Percentiles rank a stretch among this genome's conserved stretches.
These are phyloP conservation scores for Blastobotrys capitulatus DNA, from an alignment of 1,139 yeast species.

Conservation along the genomic window DNA sequence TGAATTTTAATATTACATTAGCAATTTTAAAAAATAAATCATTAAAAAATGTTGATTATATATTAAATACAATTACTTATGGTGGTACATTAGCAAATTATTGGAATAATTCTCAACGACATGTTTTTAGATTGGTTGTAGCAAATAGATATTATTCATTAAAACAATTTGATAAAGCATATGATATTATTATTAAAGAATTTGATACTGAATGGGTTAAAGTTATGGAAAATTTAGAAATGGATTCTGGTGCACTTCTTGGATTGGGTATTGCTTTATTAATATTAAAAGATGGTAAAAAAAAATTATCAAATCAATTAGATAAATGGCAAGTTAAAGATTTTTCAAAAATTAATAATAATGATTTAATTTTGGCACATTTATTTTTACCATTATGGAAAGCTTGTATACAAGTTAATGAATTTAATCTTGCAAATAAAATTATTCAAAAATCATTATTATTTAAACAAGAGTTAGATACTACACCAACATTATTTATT, in stretches of 20 bases:
- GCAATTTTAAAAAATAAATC: constrained; percentile 20
- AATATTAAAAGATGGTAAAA: constrained; percentile 17
- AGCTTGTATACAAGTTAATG: constrained; percentile 12
- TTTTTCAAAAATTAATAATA: constrained; percentile 5
- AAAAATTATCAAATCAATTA: constrained; percentile 9
- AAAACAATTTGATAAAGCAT: constrained; percentile 17
- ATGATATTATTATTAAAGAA: constrained; percentile 19
- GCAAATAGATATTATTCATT: constrained; percentile 26
- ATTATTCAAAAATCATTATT: constrained; percentile 4
- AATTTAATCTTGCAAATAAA: constrained; percentile 9
- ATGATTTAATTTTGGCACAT: constrained; percentile 2
- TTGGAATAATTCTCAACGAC: constrained; percentile 23
- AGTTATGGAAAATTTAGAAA: constrained; percentile 14
- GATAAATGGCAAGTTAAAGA: constrained; percentile 11
- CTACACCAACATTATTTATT: constrained; percentile 6
- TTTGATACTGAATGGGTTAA: constrained; percentile 23
- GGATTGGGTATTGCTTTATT: constrained; percentile 20
- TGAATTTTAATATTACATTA: constrained; percentile 19
- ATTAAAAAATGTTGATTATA: constrained; percentile 19
- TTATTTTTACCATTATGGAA: constrained; percentile 19
- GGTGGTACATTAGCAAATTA: constrained; percentile 18
- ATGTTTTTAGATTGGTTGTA: constrained; percentile 22
- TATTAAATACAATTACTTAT: constrained; percentile 18
- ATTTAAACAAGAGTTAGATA: background rate
- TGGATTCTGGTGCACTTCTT: constrained; percentile 14